A percentile compares a stretch with the other conserved stretches of the same genome.
Evolutionary conservation across 768 basidiomycete genomes (phyloP).

Genomic region (Phanerochaete sordida): DNA sequence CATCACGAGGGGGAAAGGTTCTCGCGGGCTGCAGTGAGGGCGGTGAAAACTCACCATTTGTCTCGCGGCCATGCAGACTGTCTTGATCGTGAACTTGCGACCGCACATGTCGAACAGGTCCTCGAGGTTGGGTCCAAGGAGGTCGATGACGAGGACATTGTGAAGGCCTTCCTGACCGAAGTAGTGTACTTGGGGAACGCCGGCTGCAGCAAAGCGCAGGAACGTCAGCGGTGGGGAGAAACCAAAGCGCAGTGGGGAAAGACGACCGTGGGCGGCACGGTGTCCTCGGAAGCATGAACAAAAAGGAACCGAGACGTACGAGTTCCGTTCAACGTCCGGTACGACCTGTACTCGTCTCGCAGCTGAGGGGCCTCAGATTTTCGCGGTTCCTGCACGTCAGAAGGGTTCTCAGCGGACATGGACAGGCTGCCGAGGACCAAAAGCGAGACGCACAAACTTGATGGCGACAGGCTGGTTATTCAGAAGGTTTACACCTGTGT

Average conservation of each 20-base stretch:
- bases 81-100: slow-evolving; percentile 97
- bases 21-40: neutral
- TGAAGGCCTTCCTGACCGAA: slow-evolving; percentile 98
- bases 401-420: slow-evolving; percentile 3
- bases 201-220: slow-evolving; percentile 47
- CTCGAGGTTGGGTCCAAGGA: slow-evolving; percentile 96
- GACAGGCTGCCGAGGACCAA: neutral
- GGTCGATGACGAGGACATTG: slow-evolving; percentile 91
- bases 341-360: slow-evolving; percentile 95
- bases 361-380: slow-evolving; percentile 98
- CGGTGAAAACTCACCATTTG: slow-evolving; percentile 84
- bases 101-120: slow-evolving; percentile 99
- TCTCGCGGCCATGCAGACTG: slow-evolving; percentile 97
- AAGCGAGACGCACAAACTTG: slow-evolving; percentile 75
- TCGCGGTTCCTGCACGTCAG: slow-evolving; percentile 69
- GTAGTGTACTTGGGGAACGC: slow-evolving; percentile 97
- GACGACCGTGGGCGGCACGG: neutral
- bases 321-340: slow-evolving; percentile 90
- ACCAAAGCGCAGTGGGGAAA: neutral
- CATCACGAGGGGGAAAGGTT: neutral
- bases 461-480: slow-evolving; percentile 89
- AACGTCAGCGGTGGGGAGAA: neutral
- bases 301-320: slow-evolving; percentile 46
- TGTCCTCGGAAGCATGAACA: neutral
- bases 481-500: slow-evolving; percentile 77